Base-by-base conservation (phyloP, 495 filamentous ascomycete species). In the Tuber melanosporum region DNA sequence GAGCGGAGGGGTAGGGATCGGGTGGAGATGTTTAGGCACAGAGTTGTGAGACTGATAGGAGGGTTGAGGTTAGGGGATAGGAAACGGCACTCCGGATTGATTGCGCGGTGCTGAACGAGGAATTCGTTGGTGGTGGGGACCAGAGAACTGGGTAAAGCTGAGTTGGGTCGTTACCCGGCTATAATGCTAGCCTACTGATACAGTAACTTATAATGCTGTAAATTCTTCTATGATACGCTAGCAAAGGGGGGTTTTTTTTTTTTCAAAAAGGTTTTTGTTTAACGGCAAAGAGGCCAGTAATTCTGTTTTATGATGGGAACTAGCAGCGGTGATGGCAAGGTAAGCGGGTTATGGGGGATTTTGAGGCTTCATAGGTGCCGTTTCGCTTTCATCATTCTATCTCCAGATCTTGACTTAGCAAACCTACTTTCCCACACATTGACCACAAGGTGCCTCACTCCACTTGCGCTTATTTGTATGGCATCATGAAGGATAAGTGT, bases 31-130 rank as follows among this genome's bases (percentile, higher is more conserved):
- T 76, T 71, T 71, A 66, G 73, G 71, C 70, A 78, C 66, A 72
- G 77, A 71, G 78, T 77, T 75, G 57, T 75, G 77, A 71, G 49
- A 71, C 73, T 69, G n/a, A 77, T 73, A 70, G 73, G 77, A 76
- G 73, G 75, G 70, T 76, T 75, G 46, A 75, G 78, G 78, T 80
- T 74, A 80, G 78, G 78, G 78, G 77, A 80, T 80, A 70, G 77
- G 72, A 71, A 80, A 42, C 78, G 57, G 73, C 73, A 75, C 75
- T 75, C 73, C 52, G 78, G 44, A 77, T 79, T 79, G 78, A 75
- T 78, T 75, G 70, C 73, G 70, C 73, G 70, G 74, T 66, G 57
- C 57, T 66, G 57, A 36, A 66, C 57, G 57, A 17, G 57, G 57
- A 66, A 66, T 66, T 66, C 26, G 57, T 66, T 66, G 57, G 57